phyloP scores from a whole-genome alignment of 23 red algal genomes.

The Gracilariopsis chorda region DNA sequence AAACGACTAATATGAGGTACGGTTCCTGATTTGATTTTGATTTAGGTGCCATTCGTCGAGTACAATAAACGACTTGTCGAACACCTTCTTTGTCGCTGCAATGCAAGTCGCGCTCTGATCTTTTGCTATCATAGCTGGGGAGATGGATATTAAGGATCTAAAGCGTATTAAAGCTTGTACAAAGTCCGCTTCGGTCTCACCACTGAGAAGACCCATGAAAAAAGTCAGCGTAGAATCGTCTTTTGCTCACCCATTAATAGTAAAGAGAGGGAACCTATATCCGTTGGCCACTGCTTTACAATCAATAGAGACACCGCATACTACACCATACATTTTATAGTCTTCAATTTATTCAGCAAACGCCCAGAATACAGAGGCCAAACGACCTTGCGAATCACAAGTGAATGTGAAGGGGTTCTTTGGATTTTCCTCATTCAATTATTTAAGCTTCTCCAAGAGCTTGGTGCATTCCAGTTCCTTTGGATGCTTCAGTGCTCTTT shows the following conservation, averaged over 20 bases:
- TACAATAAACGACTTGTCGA: not conserved
- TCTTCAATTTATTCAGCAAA: not conserved
- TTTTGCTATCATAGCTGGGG: not conserved
- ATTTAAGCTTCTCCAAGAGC: not conserved
- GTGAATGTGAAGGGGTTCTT: not conserved
- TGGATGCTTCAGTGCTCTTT: not conserved
- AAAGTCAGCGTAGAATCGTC: not conserved
- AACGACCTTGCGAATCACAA: not conserved
- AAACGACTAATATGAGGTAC: not conserved
- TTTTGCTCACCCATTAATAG: not conserved
- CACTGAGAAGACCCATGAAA: not conserved
- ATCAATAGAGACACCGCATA: not conserved
- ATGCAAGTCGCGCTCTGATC: slow-evolving; percentile 1
- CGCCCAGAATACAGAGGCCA: not conserved
- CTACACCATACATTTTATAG: not conserved
- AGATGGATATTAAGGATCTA: not conserved
- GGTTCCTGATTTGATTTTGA: not conserved
- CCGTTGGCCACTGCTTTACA: not conserved
- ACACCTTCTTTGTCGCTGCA: not conserved
- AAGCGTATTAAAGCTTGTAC: not conserved
- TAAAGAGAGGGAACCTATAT: not conserved
- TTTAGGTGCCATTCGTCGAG: not conserved
- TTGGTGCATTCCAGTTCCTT: not conserved
- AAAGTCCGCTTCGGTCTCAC: slow-evolving; percentile 1
- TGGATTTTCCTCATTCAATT: not conserved